Evolutionary conservation across 768 basidiomycete genomes (phyloP), one percentile per base, ranked within the genome.

Genomic region (Termitomyces titanicus): DNA sequence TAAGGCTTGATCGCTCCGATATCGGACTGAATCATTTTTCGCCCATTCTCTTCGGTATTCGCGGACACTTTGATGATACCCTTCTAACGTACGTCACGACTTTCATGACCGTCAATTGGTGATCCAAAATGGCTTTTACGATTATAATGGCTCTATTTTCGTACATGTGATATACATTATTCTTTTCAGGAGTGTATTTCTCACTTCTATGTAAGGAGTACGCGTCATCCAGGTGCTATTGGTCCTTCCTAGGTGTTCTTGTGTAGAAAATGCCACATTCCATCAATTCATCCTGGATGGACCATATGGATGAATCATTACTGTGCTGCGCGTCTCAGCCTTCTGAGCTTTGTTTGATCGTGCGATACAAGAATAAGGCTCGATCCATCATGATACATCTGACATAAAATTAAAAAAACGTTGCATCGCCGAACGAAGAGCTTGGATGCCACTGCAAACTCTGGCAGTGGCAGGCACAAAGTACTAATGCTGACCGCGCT

Each of bases 391-490:
- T n/a, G 46, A 49, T 24, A 9, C 60, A 56, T n/a, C n/a, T n/a
- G n/a, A n/a, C n/a, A n/a, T n/a, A 66, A 70, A 66, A 79, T 79
- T 72, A 79, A 79, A 76, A 70, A 66, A 75, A 77, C 77, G 79
- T 74, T 77, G 76, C 70, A 68, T 51, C 37, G 55, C 52, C 59
- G 54, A 61, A 59, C 57, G 51, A 64, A 63, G 63, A 62, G 65
- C 38, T 65, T 61, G 62, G 64, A 61, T 56, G 62, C 60, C 42
- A 39, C 27, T 45, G 55, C 60, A 54, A 39, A 7, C 13, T 31
- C 20, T 12, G 15, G 22, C 22, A 38, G 39, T 47, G 42, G 34
- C 47, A 65, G 66, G 66, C 59, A 65, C 65, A 54, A 42, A 49
- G 44, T 57, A 45, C 53, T 62, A 54, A 55, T 31, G 18, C 37